Base-by-base conservation (phyloP, 2,329 filamentous ascomycete species). In the Colletotrichum sansevieriae region DNA sequence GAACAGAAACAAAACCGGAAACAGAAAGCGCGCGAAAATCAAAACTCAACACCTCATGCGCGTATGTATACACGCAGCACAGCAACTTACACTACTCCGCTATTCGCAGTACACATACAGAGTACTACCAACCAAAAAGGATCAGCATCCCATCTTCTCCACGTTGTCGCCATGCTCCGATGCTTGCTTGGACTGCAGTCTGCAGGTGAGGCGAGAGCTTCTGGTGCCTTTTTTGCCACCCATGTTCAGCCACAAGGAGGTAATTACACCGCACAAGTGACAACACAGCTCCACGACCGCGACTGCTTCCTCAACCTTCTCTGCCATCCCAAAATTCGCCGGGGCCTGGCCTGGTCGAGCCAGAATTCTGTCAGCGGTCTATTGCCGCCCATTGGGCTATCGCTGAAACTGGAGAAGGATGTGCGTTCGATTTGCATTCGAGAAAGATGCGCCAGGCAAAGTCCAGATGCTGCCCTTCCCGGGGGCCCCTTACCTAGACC, bases 161-260 rank as follows among this genome's bases (percentile, higher is more conserved):
- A 62, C 63, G 63, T 66, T 55, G 63, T 22, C 35, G 29, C 56
- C 47, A 54, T 61, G 56, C 55, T 46, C 18, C 15, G 39, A 52
- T 44, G 54, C 54, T 44, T 55, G 25, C 15, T 33, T 35, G n/a
- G 35, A n/a, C 20, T 15, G 33, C 25, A 11, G n/a, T 20, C n/a
- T 4, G 52, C 8, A 59, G 56, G 56, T 47, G 41, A 59, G 41
- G 56, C 39, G 56, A 59, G 52, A 55, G 52, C 52, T 55, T 18
- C 18, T 18, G 2, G 18, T 18, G 18, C 18, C 18, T 18, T 18
- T 18, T 18, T 18, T 18, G 18, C 18, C 18, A 18, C 18, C 18
- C 18, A 18, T 18, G 18, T 18, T 18, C 18, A 18, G 18, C 18
- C 18, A 18, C 18, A 18, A 1, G 18, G 18, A 18, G 18, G 18